Evolutionary conservation across 2,329 filamentous ascomycete species (phyloP).

Genomic region (Alternaria infectoria): DNA sequence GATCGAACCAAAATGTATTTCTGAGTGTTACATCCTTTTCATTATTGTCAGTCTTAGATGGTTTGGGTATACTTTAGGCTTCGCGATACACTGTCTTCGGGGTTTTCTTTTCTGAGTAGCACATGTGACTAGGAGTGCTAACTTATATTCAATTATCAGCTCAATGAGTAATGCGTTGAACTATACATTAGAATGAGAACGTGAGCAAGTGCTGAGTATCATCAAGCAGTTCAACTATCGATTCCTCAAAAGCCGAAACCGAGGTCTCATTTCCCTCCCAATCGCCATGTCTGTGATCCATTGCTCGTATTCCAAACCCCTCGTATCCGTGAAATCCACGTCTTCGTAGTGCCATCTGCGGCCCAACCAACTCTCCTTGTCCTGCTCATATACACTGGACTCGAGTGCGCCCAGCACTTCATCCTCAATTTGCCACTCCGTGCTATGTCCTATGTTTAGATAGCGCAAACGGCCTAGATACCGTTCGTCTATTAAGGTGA

Average conservation of each 20-base stretch:
- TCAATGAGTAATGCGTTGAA: neutral
- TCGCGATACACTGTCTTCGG: neutral
- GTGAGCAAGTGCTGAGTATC: neutral
- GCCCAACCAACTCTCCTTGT: slow-evolving; percentile 46
- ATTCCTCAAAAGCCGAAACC: slow-evolving; percentile 29
- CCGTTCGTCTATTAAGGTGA: slow-evolving; percentile 50
- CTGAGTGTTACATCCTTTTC: neutral
- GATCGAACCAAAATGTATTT: neutral
- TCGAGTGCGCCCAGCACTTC: slow-evolving; percentile 49
- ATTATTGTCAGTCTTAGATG: neutral
- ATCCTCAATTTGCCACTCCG: slow-evolving; percentile 48
- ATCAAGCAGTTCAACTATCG: slow-evolving; percentile 11
- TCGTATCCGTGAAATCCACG: slow-evolving; percentile 5
- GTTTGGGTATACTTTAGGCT: neutral
- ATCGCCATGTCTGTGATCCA: slow-evolving; percentile 26
- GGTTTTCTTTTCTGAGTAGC: neutral
- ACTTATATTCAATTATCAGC: neutral
- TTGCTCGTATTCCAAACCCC: slow-evolving; percentile 24
- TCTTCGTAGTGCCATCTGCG: slow-evolving; percentile 44
- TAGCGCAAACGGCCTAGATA: slow-evolving; percentile 48
- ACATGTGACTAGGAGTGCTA: neutral
- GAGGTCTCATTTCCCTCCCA: slow-evolving; percentile 33
- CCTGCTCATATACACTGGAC: slow-evolving; percentile 47
- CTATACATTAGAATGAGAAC: neutral
- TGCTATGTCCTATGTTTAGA: slow-evolving; percentile 46